phyloP scores from a whole-genome alignment of 345 rosid genomes.

The Brassica rapa region DNA sequence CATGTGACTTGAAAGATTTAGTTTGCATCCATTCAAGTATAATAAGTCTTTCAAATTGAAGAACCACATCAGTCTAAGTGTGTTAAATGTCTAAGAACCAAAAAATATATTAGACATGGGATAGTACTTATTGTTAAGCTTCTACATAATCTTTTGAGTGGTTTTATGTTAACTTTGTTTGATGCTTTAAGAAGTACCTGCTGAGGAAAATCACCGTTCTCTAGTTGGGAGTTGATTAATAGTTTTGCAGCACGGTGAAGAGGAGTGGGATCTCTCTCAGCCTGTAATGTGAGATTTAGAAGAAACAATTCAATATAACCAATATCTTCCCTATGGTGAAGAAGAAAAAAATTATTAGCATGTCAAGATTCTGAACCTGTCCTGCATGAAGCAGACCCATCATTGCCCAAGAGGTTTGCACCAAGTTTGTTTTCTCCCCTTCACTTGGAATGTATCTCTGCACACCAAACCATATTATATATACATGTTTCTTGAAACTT shows the following conservation, averaged over 20 bases:
- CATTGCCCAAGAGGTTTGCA: slow-evolving; percentile 44
- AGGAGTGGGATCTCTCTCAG: slow-evolving; percentile 59
- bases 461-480: slow-evolving; percentile 10
- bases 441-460: slow-evolving; percentile 44
- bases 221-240: slow-evolving; percentile 65
- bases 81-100: neutral
- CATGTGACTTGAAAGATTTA: neutral
- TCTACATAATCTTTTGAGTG: neutral
- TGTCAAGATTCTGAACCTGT: slow-evolving; percentile 25
- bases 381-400: slow-evolving; percentile 45
- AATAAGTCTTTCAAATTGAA: neutral
- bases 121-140: neutral
- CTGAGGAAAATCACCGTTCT: slow-evolving; percentile 68
- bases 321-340: neutral
- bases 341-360: neutral
- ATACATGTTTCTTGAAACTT: neutral
- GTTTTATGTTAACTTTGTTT: neutral
- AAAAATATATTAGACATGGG: neutral
- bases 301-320: neutral
- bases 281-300: slow-evolving; percentile 36
- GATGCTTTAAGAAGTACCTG: slow-evolving; percentile 39
- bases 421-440: slow-evolving; percentile 41
- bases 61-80: neutral
- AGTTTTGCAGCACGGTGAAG: slow-evolving; percentile 64
- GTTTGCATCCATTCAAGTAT: slow-evolving; percentile 11